These are phyloP conservation scores for Phytopythium chamaehyphon DNA, from an alignment of 352 stramenopile species.

Conservation along the genomic window DNA sequence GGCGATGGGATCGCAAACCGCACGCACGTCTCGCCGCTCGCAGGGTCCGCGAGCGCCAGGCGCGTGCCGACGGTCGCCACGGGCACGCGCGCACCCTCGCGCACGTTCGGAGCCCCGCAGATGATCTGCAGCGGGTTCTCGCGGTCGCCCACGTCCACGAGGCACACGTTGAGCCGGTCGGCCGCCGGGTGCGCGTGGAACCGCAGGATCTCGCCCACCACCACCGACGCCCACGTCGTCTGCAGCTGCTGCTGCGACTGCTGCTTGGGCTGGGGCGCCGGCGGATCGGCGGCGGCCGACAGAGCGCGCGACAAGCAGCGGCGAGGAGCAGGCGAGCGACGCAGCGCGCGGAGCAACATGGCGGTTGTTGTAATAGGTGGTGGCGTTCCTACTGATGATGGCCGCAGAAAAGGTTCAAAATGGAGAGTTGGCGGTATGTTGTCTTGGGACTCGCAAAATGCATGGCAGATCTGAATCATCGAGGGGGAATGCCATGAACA, in stretches of 20 bases:
- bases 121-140: slow-evolving; percentile 71
- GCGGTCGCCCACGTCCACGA: slow-evolving; percentile 55
- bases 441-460: no score
- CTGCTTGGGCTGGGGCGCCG: slow-evolving; percentile 12
- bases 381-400: not conserved
- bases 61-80: slow-evolving; percentile 64
- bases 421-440: no score
- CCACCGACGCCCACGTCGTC: slow-evolving; percentile 62
- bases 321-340: no score
- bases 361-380: not conserved
- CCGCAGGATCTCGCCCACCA: slow-evolving; percentile 70
- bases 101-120: slow-evolving; percentile 64
- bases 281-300: slow-evolving; percentile 6
- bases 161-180: slow-evolving; percentile 63
- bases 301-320: slow-evolving; percentile 9
- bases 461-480: no score
- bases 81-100: slow-evolving; percentile 49
- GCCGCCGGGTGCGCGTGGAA: slow-evolving; percentile 55
- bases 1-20: not conserved
- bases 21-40: slow-evolving; percentile 50
- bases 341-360: no score
- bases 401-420: not conserved
- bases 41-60: slow-evolving; percentile 47
- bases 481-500: no score
- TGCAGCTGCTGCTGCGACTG: slow-evolving; percentile 15